Percentiles rank a stretch among this genome's conserved stretches.
Evolutionary conservation across 495 filamentous ascomycete genomes (phyloP).

Genomic region (Diplogelasinospora grovesii): DNA sequence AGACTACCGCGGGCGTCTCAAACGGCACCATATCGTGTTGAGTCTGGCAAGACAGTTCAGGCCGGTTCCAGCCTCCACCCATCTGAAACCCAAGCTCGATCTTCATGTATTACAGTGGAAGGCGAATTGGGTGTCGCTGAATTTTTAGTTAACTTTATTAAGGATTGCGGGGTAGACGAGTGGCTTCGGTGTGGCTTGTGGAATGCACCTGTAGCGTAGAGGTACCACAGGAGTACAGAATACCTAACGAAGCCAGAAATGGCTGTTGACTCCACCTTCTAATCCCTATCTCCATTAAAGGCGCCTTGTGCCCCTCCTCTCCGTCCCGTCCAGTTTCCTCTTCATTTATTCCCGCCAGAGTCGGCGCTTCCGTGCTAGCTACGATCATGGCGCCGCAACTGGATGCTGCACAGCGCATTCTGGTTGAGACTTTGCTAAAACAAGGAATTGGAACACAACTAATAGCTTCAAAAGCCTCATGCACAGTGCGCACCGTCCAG

Average conservation of each 20-base stretch:
- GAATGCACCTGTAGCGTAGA: constrained; percentile 1
- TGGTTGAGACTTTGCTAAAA: constrained; percentile 18
- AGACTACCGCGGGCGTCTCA: no score
- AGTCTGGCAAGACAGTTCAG: no score
- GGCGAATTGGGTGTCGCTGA: constrained; percentile 3
- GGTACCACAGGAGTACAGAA: constrained; percentile 1
- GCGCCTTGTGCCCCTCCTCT: not conserved
- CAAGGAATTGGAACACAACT: constrained; percentile 20
- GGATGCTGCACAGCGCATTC: constrained; percentile 13
- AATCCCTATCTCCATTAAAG: not conserved
- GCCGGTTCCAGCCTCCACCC: no score
- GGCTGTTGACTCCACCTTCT: not conserved
- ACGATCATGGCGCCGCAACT: constrained; percentile 14
- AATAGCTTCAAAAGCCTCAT: constrained; percentile 19
- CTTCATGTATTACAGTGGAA: constrained; percentile 1
- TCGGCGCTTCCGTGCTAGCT: constrained; percentile 16
- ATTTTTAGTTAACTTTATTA: constrained; percentile 6
- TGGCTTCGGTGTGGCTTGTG: constrained; percentile 2
- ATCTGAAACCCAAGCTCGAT: no score
- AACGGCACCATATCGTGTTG: no score
- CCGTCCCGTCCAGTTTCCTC: constrained; percentile 5
- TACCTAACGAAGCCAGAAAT: constrained; percentile 1
- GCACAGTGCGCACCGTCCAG: constrained; percentile 18
- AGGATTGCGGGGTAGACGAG: not conserved
- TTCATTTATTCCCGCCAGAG: constrained; percentile 12